Conservation (phyloP, 768 basidiomycete genomes). For the Paxillus involutus region DNA sequence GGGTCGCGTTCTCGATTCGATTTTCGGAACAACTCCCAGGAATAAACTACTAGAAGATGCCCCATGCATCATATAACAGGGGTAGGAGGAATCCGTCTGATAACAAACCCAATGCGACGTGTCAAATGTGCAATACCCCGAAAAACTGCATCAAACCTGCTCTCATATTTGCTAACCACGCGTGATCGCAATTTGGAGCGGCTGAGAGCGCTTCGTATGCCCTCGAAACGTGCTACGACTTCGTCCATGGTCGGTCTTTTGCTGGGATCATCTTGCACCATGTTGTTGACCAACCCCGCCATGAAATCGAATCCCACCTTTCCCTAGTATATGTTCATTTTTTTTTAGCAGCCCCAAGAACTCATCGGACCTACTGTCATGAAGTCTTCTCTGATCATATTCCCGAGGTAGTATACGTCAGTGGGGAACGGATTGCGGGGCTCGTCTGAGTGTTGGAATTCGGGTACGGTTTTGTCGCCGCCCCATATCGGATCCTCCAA, state of each 20-base stretch:
- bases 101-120: conserved; percentile 20
- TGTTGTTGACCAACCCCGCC: conserved; percentile 32
- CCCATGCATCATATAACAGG: background rate
- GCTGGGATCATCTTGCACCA: conserved; percentile 37
- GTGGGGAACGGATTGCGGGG: conserved; percentile 40
- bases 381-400: conserved; percentile 35
- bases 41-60: too few relatives aligned
- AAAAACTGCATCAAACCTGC: background rate
- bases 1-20: too few relatives aligned
- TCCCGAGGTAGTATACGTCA: conserved; percentile 46
- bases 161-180: conserved; percentile 5
- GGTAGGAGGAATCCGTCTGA: conserved; percentile 16
- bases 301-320: conserved; percentile 30
- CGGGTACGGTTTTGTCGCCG: conserved; percentile 44
- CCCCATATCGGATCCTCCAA: conserved; percentile 32
- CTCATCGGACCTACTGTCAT: conserved; percentile 12
- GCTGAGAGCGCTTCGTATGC: conserved; percentile 22
- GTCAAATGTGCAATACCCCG: conserved; percentile 21
- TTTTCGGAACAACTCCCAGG: too few relatives aligned
- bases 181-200: conserved; percentile 31
- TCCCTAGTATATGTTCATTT: background rate
- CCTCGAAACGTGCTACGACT: conserved; percentile 31
- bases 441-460: conserved; percentile 27
- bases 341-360: too few relatives aligned
- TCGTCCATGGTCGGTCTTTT: conserved; percentile 39